phyloP scores from a whole-genome alignment of 2,329 filamentous ascomycete genomes.

The Fusarium liriodendri region DNA sequence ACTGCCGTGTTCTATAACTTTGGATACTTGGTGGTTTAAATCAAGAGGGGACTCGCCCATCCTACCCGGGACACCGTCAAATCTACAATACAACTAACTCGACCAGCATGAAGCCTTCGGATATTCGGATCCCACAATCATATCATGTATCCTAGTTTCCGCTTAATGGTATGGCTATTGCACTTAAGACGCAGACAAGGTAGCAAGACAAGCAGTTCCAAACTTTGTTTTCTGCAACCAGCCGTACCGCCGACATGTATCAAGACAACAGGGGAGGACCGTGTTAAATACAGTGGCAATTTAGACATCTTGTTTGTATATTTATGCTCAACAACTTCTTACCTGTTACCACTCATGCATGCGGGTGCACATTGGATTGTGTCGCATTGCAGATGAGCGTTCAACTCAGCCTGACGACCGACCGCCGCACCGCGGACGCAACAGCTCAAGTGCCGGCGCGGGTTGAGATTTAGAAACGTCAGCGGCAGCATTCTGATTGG shows the following conservation, averaged over 20 bases:
- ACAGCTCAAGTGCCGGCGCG: conserved; percentile 27
- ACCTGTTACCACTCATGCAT: background rate
- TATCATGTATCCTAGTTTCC: background rate
- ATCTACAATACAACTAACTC: background rate
- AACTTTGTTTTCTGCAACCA: background rate
- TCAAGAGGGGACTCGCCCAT: background rate
- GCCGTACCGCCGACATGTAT: background rate
- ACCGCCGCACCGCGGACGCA: conserved; percentile 25
- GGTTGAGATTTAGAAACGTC: conserved; percentile 11
- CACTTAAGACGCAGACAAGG: background rate
- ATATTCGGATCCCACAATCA: background rate
- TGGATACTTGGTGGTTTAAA: background rate
- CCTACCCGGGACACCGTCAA: background rate
- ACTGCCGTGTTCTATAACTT: background rate
- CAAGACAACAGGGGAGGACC: background rate
- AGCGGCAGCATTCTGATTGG: conserved; percentile 14
- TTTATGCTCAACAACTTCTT: background rate
- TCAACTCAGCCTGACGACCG: background rate
- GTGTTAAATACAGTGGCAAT: background rate
- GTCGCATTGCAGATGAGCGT: conserved; percentile 37
- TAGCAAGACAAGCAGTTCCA: background rate
- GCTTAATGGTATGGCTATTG: background rate
- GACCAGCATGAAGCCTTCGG: background rate
- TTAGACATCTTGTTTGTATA: background rate
- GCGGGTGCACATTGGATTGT: conserved; percentile 11